These are phyloP conservation scores for Syzygium aqueum DNA, from an alignment of 345 rosid species.

Conservation along the genomic window DNA sequence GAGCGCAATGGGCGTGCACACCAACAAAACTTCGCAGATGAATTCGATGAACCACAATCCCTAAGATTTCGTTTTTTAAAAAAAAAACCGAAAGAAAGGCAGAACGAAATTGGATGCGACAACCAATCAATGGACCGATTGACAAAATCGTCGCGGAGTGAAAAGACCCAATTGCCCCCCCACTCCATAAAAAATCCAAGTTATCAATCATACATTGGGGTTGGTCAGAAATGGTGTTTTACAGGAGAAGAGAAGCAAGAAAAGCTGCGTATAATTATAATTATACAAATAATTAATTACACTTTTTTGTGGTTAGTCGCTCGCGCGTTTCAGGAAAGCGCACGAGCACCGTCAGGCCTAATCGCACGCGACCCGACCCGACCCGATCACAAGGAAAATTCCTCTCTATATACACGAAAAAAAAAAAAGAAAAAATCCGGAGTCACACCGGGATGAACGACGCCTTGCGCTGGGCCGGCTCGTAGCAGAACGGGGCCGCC, in stretches of 20 bases:
- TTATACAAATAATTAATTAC: background rate
- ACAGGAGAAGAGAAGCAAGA: too few relatives aligned
- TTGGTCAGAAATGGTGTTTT: background rate
- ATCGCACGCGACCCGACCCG: background rate
- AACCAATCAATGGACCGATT: background rate
- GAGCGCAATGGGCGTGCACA: background rate
- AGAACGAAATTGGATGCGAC: background rate
- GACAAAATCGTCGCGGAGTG: background rate
- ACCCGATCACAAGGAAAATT: background rate
- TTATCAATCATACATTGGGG: background rate
- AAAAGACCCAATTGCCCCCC: background rate
- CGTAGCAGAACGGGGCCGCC: slow-evolving; percentile 69
- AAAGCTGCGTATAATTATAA: too few relatives aligned
- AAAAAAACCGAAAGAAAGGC: background rate
- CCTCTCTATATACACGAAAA: background rate
- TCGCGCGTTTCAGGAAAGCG: background rate
- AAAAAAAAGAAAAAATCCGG: background rate
- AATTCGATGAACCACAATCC: background rate
- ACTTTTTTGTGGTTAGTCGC: background rate
- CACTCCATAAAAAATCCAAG: background rate
- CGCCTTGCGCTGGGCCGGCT: slow-evolving; percentile 30
- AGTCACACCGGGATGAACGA: slow-evolving; percentile 51
- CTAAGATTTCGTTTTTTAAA: background rate
- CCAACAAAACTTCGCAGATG: background rate
- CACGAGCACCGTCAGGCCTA: background rate